These are phyloP conservation scores for Fusarium nanum DNA, from an alignment of 2,329 filamentous ascomycete genomes.

Conservation along the genomic window DNA sequence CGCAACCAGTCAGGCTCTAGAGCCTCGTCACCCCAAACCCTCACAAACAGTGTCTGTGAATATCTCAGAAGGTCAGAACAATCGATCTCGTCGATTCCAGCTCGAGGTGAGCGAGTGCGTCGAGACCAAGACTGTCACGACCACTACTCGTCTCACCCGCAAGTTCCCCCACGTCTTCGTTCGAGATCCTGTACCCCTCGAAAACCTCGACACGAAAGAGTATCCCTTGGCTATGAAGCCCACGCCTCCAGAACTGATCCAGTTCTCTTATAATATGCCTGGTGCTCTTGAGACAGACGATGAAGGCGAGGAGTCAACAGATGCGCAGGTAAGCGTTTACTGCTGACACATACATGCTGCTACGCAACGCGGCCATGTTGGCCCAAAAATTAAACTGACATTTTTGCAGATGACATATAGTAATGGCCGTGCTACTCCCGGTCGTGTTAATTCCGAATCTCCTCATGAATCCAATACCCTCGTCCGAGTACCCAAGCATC, in stretches of 20 bases:
- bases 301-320: slow-evolving; percentile 34
- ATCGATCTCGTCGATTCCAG: slow-evolving; percentile 56
- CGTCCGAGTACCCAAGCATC: slow-evolving; percentile 46
- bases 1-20: slow-evolving; percentile 51
- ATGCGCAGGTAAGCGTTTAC: slow-evolving; percentile 40
- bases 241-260: slow-evolving; percentile 81
- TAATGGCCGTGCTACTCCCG: slow-evolving; percentile 44
- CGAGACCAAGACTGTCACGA: slow-evolving; percentile 81
- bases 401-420: slow-evolving; percentile 32
- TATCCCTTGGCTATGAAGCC: slow-evolving; percentile 88
- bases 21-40: slow-evolving; percentile 51
- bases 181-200: slow-evolving; percentile 75
- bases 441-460: slow-evolving; percentile 45
- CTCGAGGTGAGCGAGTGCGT: slow-evolving; percentile 73
- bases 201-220: slow-evolving; percentile 83
- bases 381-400: slow-evolving; percentile 11
- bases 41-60: slow-evolving; percentile 60
- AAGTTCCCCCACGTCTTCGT: slow-evolving; percentile 88
- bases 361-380: not conserved
- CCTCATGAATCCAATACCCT: slow-evolving; percentile 45
- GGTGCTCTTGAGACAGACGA: slow-evolving; percentile 44
- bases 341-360: not conserved
- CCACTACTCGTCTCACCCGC: slow-evolving; percentile 88
- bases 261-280: slow-evolving; percentile 78
- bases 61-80: slow-evolving; percentile 56